These are phyloP conservation scores for Boletus edulis DNA, from an alignment of 768 basidiomycete genomes.

Conservation along the genomic window DNA sequence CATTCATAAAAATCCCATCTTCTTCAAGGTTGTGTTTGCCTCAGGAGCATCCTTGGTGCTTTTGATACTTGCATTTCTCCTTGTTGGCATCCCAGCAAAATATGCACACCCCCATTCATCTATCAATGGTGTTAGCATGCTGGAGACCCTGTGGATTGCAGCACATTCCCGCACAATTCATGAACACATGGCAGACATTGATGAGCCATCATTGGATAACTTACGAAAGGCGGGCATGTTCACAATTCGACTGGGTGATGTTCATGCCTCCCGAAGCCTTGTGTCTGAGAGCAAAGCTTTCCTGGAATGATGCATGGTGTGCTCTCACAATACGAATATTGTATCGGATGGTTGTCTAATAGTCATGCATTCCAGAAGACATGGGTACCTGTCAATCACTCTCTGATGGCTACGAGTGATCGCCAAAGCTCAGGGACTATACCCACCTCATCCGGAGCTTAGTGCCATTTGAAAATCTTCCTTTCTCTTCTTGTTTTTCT, in stretches of 20 bases:
- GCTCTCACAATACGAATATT: not conserved
- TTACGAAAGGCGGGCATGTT: not conserved
- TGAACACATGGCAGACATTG: not conserved
- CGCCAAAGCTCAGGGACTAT: no score
- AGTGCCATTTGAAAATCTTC: no score
- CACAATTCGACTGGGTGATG: not conserved
- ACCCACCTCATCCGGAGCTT: rapidly evolving
- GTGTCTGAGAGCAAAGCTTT: not conserved
- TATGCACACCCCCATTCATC: not conserved
- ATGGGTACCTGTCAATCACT: no score
- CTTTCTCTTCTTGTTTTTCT: no score
- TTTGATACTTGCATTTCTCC: not conserved
- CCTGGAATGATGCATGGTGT: not conserved
- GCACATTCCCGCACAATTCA: not conserved
- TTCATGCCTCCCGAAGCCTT: not conserved
- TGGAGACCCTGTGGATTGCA: not conserved
- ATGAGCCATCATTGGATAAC: not conserved
- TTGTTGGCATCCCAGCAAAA: not conserved
- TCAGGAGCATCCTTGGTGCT: not conserved
- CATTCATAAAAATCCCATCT: no score
- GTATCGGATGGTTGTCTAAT: no score
- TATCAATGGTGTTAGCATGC: not conserved
- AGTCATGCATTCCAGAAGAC: no score
- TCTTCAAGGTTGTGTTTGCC: no score
- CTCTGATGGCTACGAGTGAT: no score